Conservation (phyloP, 148 eudicot genomes). For the Persicaria maculosa region DNA sequence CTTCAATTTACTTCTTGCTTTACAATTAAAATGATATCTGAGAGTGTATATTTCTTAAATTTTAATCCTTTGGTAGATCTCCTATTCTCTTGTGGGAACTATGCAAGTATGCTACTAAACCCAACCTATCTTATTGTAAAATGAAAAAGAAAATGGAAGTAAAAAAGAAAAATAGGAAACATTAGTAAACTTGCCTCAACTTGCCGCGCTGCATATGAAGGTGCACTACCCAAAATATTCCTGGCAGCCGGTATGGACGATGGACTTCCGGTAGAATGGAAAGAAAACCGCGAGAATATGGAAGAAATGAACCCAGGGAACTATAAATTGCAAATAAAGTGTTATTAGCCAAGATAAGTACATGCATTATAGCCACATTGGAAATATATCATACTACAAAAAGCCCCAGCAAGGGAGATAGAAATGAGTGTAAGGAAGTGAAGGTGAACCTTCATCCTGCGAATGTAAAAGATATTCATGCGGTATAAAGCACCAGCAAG, state of each 20-base stretch:
- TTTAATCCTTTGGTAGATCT: background rate
- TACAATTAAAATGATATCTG: background rate
- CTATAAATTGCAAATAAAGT: conserved; percentile 32
- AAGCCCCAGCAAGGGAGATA: conserved; percentile 11
- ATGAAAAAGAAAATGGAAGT: background rate
- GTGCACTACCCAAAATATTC: conserved; percentile 42
- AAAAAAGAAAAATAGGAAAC: background rate
- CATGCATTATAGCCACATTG: background rate
- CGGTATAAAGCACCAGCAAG: conserved; percentile 81
- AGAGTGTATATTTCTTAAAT: background rate
- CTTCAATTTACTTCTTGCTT: background rate
- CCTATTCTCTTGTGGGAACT: background rate
- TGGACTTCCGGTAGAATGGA: conserved; percentile 56
- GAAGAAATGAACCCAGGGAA: conserved; percentile 71
- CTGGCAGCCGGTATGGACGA: conserved; percentile 49
- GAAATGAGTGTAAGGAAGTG: background rate
- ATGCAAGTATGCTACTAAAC: background rate
- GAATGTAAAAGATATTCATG: conserved; percentile 57
- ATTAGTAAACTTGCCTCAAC: conserved; percentile 55
- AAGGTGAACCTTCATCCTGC: conserved; percentile 61
- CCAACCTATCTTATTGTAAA: background rate
- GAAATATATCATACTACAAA: background rate
- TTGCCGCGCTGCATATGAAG: conserved; percentile 49
- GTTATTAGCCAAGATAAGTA: background rate
- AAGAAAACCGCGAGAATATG: conserved; percentile 65